phyloP scores from a whole-genome alignment of 306 rosid species.

The Trifolium dubium region DNA sequence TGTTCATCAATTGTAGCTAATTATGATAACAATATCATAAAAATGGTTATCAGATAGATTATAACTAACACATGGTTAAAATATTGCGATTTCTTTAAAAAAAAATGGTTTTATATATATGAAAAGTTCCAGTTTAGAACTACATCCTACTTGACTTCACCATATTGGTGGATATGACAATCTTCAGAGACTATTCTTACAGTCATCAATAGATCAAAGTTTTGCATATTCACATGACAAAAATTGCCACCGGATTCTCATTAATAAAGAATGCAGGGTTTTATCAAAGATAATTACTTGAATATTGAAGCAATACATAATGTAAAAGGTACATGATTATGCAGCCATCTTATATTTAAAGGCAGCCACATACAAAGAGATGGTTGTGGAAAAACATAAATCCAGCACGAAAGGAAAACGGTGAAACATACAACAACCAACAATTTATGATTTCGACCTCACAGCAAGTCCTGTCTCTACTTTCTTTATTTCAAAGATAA shows the following conservation, averaged over 20 bases:
- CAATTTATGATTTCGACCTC: conserved; percentile 62
- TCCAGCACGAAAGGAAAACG: conserved; percentile 30
- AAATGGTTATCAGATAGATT: not conserved
- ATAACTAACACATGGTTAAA: not conserved
- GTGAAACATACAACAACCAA: conserved; percentile 4
- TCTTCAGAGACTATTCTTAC: not conserved
- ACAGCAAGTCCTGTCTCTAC: conserved; percentile 85
- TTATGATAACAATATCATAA: not conserved
- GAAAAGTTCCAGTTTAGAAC: not conserved
- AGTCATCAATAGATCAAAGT: not conserved
- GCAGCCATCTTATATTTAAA: conserved; percentile 41
- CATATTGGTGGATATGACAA: too few relatives aligned
- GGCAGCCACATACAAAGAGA: conserved; percentile 14
- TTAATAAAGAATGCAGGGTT: conserved; percentile 17
- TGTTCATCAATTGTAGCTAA: not conserved
- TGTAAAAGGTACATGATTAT: conserved; percentile 27
- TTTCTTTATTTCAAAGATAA: conserved; percentile 96
- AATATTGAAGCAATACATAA: conserved; percentile 43
- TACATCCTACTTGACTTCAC: not conserved
- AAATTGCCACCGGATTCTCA: conserved; percentile 45
- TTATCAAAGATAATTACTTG: conserved; percentile 34
- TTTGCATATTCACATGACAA: conserved; percentile 42
- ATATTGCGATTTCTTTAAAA: too few relatives aligned
- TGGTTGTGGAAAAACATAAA: conserved; percentile 32
- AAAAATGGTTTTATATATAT: not conserved